Base-by-base conservation (phyloP, 164 flowering plant species). In the Sedum album region DNA sequence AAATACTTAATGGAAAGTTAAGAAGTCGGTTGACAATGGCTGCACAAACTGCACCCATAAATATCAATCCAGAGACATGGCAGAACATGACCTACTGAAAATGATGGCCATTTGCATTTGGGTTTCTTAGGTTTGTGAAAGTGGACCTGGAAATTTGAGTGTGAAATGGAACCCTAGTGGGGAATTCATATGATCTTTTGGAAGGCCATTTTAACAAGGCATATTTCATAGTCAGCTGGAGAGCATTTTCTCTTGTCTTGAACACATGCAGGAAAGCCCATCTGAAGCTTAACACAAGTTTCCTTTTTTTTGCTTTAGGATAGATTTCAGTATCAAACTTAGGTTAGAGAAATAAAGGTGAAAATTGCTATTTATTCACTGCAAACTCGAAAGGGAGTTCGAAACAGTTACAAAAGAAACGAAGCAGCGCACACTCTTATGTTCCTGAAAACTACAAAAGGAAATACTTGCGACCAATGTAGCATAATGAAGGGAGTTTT, bases 51-150 rank as follows among this genome's bases (percentile, higher is more conserved):
- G 21, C 55, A 49, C 25, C 55, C 46, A 41, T 41, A 41, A 41
- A 18, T 21, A 49, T 18, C 55, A 49, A 49, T 41, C 46, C 15
- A 2, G 46, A 41, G 28, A n/a, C 28, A 53, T 3, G 60, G 30
- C 23, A 55, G 31, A 55, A 25, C 61, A 55, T 28, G 61, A 55
- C 61, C 61, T 55, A 55, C 61, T 55, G 61, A 55, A 55, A 55
- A 55, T 0, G 61, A 55, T 55, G 5, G 61, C 11, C 38, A 35
- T 35, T n/a, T n/a, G n/a, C 60, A 23, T 53, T 53, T 23, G 10
- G 15, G 60, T 23, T 23, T 53, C 28, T 10, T 55, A 55, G 31
- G 61, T 18, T 13, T 25, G 61, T 25, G 18, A 55, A 15, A 55
- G 61, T 28, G n/a, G 61, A 25, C 14, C 10, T 10, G 28, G 14